Conservation (phyloP, 306 rosid species). For the Heteromeles arbutifolia region DNA sequence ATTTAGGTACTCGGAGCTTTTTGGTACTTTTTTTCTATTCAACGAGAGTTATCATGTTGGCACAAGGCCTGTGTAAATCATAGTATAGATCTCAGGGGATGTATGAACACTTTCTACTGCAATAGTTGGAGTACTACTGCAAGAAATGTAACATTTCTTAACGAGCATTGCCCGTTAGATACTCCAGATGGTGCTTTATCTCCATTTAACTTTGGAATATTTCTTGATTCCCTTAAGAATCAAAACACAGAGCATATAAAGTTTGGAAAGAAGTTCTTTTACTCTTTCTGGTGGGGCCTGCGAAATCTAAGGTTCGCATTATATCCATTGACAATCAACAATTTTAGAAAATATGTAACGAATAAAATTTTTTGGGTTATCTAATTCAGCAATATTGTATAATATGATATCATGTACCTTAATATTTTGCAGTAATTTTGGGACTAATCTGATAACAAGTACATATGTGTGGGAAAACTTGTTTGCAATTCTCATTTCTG, state of each 20-base stretch:
- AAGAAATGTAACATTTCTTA: not conserved
- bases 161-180: not conserved
- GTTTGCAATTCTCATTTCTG: not conserved
- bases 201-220: not conserved
- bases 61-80: not conserved
- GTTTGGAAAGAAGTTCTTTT: not conserved
- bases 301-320: not conserved
- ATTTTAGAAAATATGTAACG: no score
- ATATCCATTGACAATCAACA: no score
- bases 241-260: not conserved
- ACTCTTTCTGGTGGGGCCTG: not conserved
- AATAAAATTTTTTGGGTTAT: no score
- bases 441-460: constrained; percentile 1
- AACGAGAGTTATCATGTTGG: constrained; percentile 22
- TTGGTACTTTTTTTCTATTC: constrained; percentile 20
- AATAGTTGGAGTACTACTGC: not conserved
- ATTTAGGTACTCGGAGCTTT: constrained; percentile 24
- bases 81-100: not conserved
- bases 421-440: not conserved
- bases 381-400: no score
- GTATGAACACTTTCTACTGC: not conserved
- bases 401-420: no score
- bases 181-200: not conserved
- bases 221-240: not conserved
- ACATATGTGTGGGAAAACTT: constrained; percentile 4